phyloP scores from a whole-genome alignment of 768 basidiomycete genomes.

The Xerocomellus chrysenteron region DNA sequence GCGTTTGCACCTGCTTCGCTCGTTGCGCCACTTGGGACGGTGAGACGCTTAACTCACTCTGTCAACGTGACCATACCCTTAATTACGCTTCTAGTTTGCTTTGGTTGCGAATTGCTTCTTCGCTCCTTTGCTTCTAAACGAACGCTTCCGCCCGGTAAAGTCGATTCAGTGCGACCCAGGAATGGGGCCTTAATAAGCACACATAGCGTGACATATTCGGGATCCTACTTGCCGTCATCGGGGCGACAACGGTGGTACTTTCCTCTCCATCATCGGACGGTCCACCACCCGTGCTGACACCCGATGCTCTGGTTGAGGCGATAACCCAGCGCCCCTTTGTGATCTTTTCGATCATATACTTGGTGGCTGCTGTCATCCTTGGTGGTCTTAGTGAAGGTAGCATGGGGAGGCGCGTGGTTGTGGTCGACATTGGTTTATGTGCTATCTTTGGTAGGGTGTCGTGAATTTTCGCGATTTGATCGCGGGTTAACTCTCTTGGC shows the following conservation, averaged over 20 bases:
- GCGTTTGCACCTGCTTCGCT: slow-evolving; percentile 90
- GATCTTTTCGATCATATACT: slow-evolving; percentile 66
- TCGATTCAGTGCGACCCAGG: slow-evolving; percentile 8
- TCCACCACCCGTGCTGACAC: slow-evolving; percentile 53
- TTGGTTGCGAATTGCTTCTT: slow-evolving; percentile 95
- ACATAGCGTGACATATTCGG: slow-evolving; percentile 74
- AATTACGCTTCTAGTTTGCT: slow-evolving; percentile 57
- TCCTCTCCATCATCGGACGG: slow-evolving; percentile 71
- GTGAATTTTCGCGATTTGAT: not conserved
- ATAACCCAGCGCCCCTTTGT: slow-evolving; percentile 73
- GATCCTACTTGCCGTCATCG: slow-evolving; percentile 76
- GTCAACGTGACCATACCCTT: not conserved
- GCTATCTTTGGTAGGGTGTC: slow-evolving; percentile 68
- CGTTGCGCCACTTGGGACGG: slow-evolving; percentile 94
- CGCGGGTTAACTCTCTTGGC: not conserved
- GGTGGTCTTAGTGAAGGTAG: slow-evolving; percentile 62
- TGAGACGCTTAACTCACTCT: slow-evolving; percentile 39
- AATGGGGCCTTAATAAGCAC: slow-evolving; percentile 14
- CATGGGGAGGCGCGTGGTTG: slow-evolving; percentile 65
- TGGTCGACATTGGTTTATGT: slow-evolving; percentile 86
- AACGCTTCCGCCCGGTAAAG: slow-evolving; percentile 75
- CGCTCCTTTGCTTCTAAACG: slow-evolving; percentile 80
- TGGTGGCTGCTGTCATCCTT: slow-evolving; percentile 55
- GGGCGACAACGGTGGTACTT: slow-evolving; percentile 91
- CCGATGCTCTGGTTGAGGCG: slow-evolving; percentile 63